Conservation (phyloP, 2,329 filamentous ascomycete genomes). For the Neophaeococcomyces mojaviensis region DNA sequence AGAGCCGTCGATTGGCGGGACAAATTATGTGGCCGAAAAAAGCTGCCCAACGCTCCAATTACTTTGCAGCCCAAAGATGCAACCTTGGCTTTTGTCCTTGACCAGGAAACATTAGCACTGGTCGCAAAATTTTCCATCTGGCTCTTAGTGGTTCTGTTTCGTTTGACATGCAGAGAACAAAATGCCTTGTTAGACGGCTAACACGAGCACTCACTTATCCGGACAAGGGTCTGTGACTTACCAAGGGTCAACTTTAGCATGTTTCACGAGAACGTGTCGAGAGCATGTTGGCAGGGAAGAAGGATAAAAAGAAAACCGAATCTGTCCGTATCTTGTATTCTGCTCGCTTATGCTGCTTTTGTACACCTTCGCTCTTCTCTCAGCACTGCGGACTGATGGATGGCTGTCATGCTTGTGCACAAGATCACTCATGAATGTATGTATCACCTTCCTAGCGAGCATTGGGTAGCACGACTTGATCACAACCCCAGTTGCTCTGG, state of each 20-base stretch:
- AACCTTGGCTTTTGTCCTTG: background rate
- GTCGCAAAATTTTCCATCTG: background rate
- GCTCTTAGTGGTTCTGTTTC: background rate
- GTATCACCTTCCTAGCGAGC: background rate
- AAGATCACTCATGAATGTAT: background rate
- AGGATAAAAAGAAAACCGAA: background rate
- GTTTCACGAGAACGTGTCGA: conserved; percentile 4
- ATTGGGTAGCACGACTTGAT: conserved; percentile 1
- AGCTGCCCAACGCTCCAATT: conserved; percentile 7
- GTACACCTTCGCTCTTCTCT: background rate
- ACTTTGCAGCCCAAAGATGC: conserved; percentile 7
- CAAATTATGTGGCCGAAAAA: background rate
- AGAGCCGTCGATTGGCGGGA: background rate
- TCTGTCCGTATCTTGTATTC: background rate
- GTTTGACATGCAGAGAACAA: background rate
- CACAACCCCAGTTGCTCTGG: background rate
- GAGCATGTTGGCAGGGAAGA: background rate
- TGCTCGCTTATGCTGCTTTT: conserved; percentile 3
- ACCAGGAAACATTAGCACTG: conserved; percentile 1
- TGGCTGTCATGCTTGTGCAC: background rate
- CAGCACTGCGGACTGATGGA: background rate
- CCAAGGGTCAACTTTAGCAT: background rate
- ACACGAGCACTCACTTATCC: background rate
- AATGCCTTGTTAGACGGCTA: background rate
- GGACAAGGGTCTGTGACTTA: background rate